Percentiles rank a stretch among this genome's conserved stretches.
phyloP scores from a whole-genome alignment of 2,329 filamentous ascomycete species.

The Ceratocystis albifundus region DNA sequence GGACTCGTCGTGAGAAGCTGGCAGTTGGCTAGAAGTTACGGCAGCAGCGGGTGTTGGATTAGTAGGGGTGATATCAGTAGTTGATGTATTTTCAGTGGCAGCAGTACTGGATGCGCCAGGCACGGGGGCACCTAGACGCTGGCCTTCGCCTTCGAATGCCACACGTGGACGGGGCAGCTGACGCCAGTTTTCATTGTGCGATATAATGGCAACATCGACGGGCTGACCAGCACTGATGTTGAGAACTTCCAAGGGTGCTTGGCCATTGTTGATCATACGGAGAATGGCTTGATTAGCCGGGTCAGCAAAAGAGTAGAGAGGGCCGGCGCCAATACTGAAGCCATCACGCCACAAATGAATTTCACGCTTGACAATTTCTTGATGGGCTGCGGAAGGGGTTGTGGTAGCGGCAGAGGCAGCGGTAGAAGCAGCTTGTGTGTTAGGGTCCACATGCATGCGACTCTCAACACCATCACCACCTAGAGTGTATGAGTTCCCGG shows the following conservation, averaged over 20 bases:
- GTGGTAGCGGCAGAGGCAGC: constrained; percentile 29
- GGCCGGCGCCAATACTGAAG: constrained; percentile 74
- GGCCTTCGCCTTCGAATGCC: constrained; percentile 60
- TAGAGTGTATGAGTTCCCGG: constrained; percentile 61
- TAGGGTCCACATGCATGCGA: constrained; percentile 53
- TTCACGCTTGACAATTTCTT: constrained; percentile 36
- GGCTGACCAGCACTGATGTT: constrained; percentile 63
- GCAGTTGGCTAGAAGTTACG: constrained; percentile 24
- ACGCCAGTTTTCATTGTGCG: constrained; percentile 63
- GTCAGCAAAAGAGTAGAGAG: constrained; percentile 67
- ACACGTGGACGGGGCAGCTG: constrained; percentile 63
- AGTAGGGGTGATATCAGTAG: constrained; percentile 25
- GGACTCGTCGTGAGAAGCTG: constrained; percentile 46
- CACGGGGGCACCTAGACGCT: constrained; percentile 65
- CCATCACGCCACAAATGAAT: constrained; percentile 75
- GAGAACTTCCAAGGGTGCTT: constrained; percentile 66
- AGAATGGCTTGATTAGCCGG: constrained; percentile 61
- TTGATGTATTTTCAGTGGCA: constrained; percentile 19
- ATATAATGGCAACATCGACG: constrained; percentile 66
- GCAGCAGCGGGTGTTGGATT: constrained; percentile 31
- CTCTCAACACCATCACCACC: constrained; percentile 67
- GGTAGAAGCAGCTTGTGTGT: constrained; percentile 26
- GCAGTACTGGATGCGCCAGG: constrained; percentile 41
- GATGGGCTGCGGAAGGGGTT: constrained; percentile 39
- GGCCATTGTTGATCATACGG: constrained; percentile 63